Conservation (phyloP, 805 yeast species). For the Torulaspora gathmanii region DNA sequence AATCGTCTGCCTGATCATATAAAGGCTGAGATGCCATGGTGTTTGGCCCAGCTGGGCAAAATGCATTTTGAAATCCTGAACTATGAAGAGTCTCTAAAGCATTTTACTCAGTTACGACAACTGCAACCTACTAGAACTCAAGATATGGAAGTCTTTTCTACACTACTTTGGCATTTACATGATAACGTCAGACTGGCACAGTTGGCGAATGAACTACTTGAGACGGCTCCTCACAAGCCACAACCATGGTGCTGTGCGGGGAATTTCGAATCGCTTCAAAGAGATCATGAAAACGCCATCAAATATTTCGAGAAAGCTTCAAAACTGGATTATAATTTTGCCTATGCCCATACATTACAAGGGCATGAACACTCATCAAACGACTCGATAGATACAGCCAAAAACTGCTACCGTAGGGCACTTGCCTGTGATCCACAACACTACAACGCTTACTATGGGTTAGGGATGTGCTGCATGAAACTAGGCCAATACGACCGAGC, state of each 20-base stretch:
- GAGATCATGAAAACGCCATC: slow-evolving; percentile 87
- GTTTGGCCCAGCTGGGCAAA: slow-evolving; percentile 71
- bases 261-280: slow-evolving; percentile 72
- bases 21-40: slow-evolving; percentile 78
- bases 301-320: slow-evolving; percentile 79
- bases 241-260: slow-evolving; percentile 93
- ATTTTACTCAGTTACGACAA: slow-evolving; percentile 57
- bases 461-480: slow-evolving; percentile 88
- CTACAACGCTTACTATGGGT: slow-evolving; percentile 92
- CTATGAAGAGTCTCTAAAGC: slow-evolving; percentile 67
- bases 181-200: slow-evolving; percentile 73
- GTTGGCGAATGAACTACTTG: slow-evolving; percentile 74
- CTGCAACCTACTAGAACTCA: slow-evolving; percentile 72
- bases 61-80: slow-evolving; percentile 83
- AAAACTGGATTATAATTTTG: slow-evolving; percentile 59
- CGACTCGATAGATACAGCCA: slow-evolving; percentile 87
- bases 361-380: slow-evolving; percentile 88
- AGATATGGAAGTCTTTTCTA: slow-evolving; percentile 90
- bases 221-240: slow-evolving; percentile 58
- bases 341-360: slow-evolving; percentile 86
- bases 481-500: slow-evolving; percentile 81
- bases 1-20: slow-evolving; percentile 47
- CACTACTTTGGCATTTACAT: slow-evolving; percentile 88
- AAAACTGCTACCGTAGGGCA: slow-evolving; percentile 75
- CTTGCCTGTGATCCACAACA: slow-evolving; percentile 72